Percentiles rank a stretch among this genome's conserved stretches.
phyloP scores from a whole-genome alignment of 2,329 filamentous ascomycete genomes.

The Colletotrichum filicis region DNA sequence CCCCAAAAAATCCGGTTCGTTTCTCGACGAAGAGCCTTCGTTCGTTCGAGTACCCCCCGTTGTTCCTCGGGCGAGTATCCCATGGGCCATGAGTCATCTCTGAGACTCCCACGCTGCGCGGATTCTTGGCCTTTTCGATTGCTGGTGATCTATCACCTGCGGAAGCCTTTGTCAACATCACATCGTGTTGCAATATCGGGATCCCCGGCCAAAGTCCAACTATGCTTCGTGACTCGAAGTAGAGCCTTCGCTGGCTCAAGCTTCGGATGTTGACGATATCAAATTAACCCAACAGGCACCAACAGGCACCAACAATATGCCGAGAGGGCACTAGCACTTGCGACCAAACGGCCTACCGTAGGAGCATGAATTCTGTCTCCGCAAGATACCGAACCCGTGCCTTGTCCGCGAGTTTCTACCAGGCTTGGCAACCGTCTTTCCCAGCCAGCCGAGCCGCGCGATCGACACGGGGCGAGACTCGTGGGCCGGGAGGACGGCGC shows the following conservation, averaged over 20 bases:
- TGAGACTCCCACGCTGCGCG: not conserved
- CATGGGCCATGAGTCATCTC: not conserved
- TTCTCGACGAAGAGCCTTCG: not conserved
- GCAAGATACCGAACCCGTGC: not conserved
- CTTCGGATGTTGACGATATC: not conserved
- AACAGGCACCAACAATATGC: not conserved
- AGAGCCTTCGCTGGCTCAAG: not conserved
- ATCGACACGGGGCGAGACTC: not conserved
- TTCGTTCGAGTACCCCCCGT: not conserved
- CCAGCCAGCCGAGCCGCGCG: not conserved
- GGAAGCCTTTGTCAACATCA: not conserved
- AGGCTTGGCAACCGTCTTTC: not conserved
- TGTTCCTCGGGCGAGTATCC: not conserved
- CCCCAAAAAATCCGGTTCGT: not conserved
- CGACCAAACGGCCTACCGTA: not conserved
- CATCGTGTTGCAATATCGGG: not conserved
- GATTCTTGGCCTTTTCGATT: not conserved
- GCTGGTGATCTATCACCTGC: slow-evolving; percentile 8
- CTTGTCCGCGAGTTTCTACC: not conserved
- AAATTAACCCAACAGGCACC: not conserved
- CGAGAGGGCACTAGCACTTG: not conserved
- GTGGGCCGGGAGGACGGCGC: not conserved
- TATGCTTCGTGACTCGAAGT: too few relatives aligned
- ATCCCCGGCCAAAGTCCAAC: not conserved
- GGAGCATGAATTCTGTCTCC: not conserved